Base-by-base conservation (phyloP, 2,329 filamentous ascomycete species). In the Penicillium janthinellum region DNA sequence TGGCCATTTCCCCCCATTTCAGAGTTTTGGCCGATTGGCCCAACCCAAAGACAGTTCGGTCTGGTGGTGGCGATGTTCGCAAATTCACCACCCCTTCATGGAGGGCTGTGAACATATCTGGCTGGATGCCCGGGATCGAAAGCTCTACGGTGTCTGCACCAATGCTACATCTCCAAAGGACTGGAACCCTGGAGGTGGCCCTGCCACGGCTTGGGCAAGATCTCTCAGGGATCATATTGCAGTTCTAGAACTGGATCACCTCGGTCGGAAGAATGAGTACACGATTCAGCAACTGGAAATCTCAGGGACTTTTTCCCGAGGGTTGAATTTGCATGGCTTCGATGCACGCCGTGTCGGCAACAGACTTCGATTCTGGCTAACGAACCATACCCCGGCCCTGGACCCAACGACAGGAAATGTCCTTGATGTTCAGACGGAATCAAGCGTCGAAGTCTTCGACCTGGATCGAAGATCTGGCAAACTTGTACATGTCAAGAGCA, bases 31-130 rank as follows among this genome's bases (percentile, higher is more conserved):
- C 7, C 20, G 49, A 52, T 52, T n/a, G 49, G 34, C 34, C 15
- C 49, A 25, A 15, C 6, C 34, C 5, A 39, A 38, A 17, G 37
- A 52, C 17, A 37, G 37, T 28, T 17, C 34, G 7, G 17, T 38
- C 10, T 39, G 49, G 48, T 39, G 48, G 48, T 59, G 57, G 52
- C 38, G 47, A 20, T 55, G 52, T 14, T 35, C 48, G 39, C 57
- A 53, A n/a, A 41, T 56, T 14, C 35, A 51, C 15, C 52, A 59
- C 39, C 57, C 51, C 20, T 47, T 59, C 28, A 50, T 59, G 51
- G 57, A 51, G 25, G 57, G 57, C 11, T 59, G 57, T 52, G 57
- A 56, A 41, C 47, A 59, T 37, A 37, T 59, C 17, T 59, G 52
- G 57, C 38, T 59, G 11, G 57, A 56, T 28, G 10, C 54, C 14